Conservation (phyloP, 352 stramenopile species). For the Globisporangium orthogonon region DNA sequence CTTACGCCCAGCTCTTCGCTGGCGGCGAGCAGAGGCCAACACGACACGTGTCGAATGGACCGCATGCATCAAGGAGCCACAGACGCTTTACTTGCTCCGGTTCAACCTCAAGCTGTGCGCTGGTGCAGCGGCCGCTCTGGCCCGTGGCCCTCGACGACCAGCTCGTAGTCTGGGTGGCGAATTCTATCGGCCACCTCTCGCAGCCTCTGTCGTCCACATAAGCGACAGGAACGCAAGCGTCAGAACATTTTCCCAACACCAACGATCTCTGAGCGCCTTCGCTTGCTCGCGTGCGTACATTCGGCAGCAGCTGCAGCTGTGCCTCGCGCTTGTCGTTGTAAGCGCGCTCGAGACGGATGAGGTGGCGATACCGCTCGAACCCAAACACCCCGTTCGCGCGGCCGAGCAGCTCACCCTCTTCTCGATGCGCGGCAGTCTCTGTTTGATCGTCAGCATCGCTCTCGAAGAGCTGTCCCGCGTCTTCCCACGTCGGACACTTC, state of each 20-base stretch:
- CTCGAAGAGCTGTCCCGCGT: constrained; percentile 25
- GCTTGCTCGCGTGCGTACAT: constrained; percentile 19
- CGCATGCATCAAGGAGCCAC: no score
- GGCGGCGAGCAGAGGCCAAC: no score
- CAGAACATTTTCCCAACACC: neutral
- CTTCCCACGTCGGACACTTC: constrained; percentile 18
- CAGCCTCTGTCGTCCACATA: constrained; percentile 22
- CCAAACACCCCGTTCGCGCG: constrained; percentile 18
- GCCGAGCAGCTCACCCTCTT: constrained; percentile 36
- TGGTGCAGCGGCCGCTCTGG: constrained; percentile 34
- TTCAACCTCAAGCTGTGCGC: neutral
- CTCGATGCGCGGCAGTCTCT: constrained; percentile 16
- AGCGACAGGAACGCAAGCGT: neutral
- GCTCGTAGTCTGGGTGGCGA: constrained; percentile 30
- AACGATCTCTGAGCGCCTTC: neutral
- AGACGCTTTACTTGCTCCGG: neutral
- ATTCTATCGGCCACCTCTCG: constrained; percentile 26
- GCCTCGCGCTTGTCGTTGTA: constrained; percentile 52
- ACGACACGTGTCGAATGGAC: neutral
- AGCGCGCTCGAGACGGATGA: constrained; percentile 48
- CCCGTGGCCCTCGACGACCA: constrained; percentile 51
- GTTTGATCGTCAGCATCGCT: neutral
- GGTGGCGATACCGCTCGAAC: constrained; percentile 54
- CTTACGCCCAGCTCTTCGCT: neutral
- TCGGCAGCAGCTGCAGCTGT: constrained; percentile 39